Base-by-base conservation (phyloP, 352 stramenopile species). In the Paralagenidium karlingii region DNA sequence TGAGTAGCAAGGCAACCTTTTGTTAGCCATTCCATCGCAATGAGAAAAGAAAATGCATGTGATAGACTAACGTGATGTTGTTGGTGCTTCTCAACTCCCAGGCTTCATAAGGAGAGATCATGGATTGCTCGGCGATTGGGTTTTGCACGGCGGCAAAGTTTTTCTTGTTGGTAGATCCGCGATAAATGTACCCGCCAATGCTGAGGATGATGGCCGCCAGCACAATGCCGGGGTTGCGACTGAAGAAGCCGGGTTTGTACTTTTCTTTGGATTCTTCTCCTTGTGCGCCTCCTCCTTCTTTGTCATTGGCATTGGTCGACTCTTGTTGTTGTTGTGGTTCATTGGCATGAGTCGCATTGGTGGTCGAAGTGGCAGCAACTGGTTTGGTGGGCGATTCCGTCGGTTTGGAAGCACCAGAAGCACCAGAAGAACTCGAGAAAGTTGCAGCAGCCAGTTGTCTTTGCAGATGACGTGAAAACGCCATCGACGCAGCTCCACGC, bases 211-310 rank as follows among this genome's bases (percentile, higher is more conserved):
- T 78, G 24, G 61, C 68, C 36, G 71, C 68, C 26, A 90, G 53
- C 31, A 74, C 78, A 38, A 85, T 49, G n/a, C 73, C 77, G 1
- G 77, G 77, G 40, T 90, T 83, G 53, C 77, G 77, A 38, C 77
- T 90, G 59, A 90, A 90, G 55, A 68, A 86, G 20, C 77, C 77
- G 27, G 76, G 76, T 46, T 84, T 83, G 58, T 82, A 85, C 49
- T 88, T 83, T 22, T 36, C 30, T n/a, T n/a, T n/a, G n/a, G n/a
- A n/a, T n/a, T n/a, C n/a, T n/a, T n/a, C n/a, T n/a, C n/a, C n/a
- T n/a, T n/a, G n/a, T n/a, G n/a, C n/a, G n/a, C n/a, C n/a, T n/a
- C n/a, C n/a, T n/a, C n/a, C n/a, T n/a, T n/a, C n/a, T n/a, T n/a
- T n/a, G n/a, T n/a, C n/a, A n/a, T n/a, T n/a, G n/a, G n/a, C n/a